These are phyloP conservation scores for Plenodomus biglobosus DNA, from an alignment of 2,329 filamentous ascomycete species.

Conservation along the genomic window DNA sequence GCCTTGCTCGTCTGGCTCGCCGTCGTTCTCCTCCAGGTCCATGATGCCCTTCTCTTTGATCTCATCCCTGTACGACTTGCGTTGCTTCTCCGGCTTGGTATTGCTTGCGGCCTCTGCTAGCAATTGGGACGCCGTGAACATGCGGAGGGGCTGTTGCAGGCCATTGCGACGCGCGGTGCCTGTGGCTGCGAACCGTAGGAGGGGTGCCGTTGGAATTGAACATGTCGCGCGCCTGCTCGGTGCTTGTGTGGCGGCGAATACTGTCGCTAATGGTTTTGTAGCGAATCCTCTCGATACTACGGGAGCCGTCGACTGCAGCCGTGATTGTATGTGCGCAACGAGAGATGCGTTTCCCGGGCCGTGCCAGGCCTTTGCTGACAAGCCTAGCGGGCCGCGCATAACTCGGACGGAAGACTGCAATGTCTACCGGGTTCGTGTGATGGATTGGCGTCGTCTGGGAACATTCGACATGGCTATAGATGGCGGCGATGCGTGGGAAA, in stretches of 20 bases:
- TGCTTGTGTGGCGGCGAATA: conserved; percentile 4
- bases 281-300: conserved; percentile 21
- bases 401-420: conserved; percentile 23
- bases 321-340: conserved; percentile 36
- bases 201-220: conserved; percentile 10
- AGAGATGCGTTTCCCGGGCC: conserved; percentile 39
- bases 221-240: conserved; percentile 12
- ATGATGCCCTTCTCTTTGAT: conserved; percentile 42
- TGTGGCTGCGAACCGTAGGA: conserved; percentile 16
- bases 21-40: conserved; percentile 44
- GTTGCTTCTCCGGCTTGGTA: conserved; percentile 16
- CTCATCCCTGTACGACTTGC: conserved; percentile 44
- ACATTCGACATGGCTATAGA: conserved; percentile 30
- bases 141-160: conserved; percentile 26
- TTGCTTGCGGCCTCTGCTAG: conserved; percentile 29
- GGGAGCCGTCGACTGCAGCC: conserved; percentile 18
- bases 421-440: conserved; percentile 25
- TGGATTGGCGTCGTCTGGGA: conserved; percentile 15
- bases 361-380: conserved; percentile 40
- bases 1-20: conserved; percentile 58
- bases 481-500: conserved; percentile 5
- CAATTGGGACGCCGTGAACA: conserved; percentile 32
- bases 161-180: conserved; percentile 31
- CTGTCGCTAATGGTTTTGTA: conserved; percentile 18
- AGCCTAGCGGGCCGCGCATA: conserved; percentile 40